These are phyloP conservation scores for Rhazya stricta DNA, from an alignment of 257 asterid genomes.

Conservation along the genomic window DNA sequence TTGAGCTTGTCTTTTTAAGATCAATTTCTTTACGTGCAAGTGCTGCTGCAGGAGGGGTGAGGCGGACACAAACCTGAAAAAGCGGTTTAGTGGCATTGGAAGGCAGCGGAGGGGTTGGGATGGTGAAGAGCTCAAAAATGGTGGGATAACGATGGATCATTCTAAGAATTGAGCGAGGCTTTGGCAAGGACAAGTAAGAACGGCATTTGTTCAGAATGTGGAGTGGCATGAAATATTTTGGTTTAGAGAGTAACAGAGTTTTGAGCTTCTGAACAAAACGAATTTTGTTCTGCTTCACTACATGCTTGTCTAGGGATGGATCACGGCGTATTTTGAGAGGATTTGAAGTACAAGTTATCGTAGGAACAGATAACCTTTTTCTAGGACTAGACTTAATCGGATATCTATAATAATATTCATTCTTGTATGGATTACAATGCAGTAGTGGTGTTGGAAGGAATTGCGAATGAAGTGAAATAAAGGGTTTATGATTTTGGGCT, in stretches of 20 bases:
- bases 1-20: conserved; percentile 46
- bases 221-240: conserved; percentile 73
- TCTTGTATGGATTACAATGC: not conserved
- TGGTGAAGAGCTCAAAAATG: conserved; percentile 65
- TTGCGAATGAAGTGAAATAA: conserved; percentile 18
- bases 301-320: conserved; percentile 67
- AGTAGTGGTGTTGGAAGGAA: conserved; percentile 20
- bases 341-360: conserved; percentile 41
- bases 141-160: conserved; percentile 90
- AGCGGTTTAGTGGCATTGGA: conserved; percentile 57
- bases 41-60: conserved; percentile 76
- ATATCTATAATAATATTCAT: not conserved
- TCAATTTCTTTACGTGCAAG: conserved; percentile 49
- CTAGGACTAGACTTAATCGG: not conserved
- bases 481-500: conserved; percentile 12
- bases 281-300: conserved; percentile 62
- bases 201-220: conserved; percentile 65
- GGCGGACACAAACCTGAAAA: conserved; percentile 75
- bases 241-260: conserved; percentile 82
- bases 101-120: conserved; percentile 63
- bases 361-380: not conserved
- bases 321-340: conserved; percentile 71
- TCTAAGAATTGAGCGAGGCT: conserved; percentile 50
- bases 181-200: conserved; percentile 52
- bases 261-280: conserved; percentile 80